phyloP scores from a whole-genome alignment of 1,284 basidiomycete genomes.

The Ganoderma lucidum region DNA sequence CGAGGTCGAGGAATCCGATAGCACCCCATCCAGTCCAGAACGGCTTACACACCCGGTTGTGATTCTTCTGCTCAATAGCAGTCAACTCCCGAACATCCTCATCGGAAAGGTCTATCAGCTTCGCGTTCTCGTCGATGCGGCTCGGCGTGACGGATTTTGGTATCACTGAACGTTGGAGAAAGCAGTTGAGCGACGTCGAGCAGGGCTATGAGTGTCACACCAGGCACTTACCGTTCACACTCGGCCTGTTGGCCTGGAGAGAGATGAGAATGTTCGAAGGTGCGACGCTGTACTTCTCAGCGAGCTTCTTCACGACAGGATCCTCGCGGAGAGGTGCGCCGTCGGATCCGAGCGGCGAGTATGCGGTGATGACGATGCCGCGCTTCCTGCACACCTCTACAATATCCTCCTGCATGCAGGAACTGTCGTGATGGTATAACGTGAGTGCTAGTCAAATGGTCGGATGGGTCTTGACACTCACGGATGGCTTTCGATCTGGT shows the following conservation, averaged over 20 bases:
- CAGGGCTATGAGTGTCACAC: background rate
- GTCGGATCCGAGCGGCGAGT: slow-evolving; percentile 83
- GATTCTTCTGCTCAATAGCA: slow-evolving; percentile 60
- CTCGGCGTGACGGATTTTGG: slow-evolving; percentile 69
- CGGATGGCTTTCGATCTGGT: slow-evolving; percentile 85
- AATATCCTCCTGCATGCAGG: slow-evolving; percentile 69
- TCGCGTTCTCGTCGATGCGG: slow-evolving; percentile 66
- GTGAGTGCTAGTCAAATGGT: background rate
- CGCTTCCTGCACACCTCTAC: slow-evolving; percentile 66
- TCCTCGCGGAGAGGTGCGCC: slow-evolving; percentile 74
- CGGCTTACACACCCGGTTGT: slow-evolving; percentile 71
- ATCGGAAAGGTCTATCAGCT: slow-evolving; percentile 61
- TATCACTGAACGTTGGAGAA: slow-evolving; percentile 49
- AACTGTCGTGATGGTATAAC: slow-evolving; percentile 44
- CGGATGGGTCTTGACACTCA: slow-evolving; percentile 43
- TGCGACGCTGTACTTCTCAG: slow-evolving; percentile 58
- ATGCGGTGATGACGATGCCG: slow-evolving; percentile 76
- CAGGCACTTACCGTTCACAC: slow-evolving; percentile 54
- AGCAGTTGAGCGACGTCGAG: slow-evolving; percentile 12
- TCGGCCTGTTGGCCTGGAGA: slow-evolving; percentile 68
- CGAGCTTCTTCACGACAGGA: slow-evolving; percentile 60
- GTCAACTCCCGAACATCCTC: slow-evolving; percentile 65
- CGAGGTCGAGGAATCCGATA: slow-evolving; percentile 69
- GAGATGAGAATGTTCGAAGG: slow-evolving; percentile 70
- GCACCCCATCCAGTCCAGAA: slow-evolving; percentile 68